phyloP scores from a whole-genome alignment of 106 monocot genomes.

The Allium sativum region DNA sequence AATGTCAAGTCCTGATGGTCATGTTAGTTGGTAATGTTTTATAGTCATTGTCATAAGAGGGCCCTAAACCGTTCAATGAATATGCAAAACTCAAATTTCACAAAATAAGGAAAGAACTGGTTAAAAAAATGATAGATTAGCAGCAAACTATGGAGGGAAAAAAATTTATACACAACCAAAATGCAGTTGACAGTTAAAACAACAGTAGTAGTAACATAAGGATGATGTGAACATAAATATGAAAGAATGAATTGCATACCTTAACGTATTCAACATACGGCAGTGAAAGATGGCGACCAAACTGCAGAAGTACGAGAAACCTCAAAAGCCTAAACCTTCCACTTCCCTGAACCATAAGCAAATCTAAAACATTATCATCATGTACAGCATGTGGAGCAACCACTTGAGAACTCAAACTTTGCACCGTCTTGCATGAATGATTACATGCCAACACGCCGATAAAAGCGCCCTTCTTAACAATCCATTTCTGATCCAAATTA shows the following conservation, averaged over 20 bases:
- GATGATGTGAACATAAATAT: too few species aligned
- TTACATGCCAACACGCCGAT: slow-evolving; percentile 70
- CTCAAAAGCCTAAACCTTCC: slow-evolving; percentile 48
- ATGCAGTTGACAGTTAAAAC: neutral
- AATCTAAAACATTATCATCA: slow-evolving; percentile 58
- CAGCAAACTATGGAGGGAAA: neutral
- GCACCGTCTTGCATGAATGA: slow-evolving; percentile 77
- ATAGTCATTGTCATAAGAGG: too few species aligned
- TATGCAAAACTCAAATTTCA: too few species aligned
- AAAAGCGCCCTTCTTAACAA: slow-evolving; percentile 53
- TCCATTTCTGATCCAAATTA: slow-evolving; percentile 55
- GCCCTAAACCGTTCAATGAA: too few species aligned
- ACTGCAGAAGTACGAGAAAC: slow-evolving; percentile 56
- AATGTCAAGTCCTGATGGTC: too few species aligned
- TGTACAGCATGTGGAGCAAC: slow-evolving; percentile 67
- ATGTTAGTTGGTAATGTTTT: too few species aligned
- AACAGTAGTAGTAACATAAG: neutral
- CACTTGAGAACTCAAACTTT: slow-evolving; percentile 73
- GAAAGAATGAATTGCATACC: slow-evolving; percentile 23
- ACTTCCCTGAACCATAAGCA: slow-evolving; percentile 67
- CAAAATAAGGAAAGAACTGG: too few species aligned
- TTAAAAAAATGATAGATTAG: too few species aligned
- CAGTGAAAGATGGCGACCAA: slow-evolving; percentile 61
- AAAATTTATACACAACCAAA: neutral
- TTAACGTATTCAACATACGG: slow-evolving; percentile 84